Evolutionary conservation across 169 alveolate species (phyloP).

Genomic region (Perkinsus olseni): DNA sequence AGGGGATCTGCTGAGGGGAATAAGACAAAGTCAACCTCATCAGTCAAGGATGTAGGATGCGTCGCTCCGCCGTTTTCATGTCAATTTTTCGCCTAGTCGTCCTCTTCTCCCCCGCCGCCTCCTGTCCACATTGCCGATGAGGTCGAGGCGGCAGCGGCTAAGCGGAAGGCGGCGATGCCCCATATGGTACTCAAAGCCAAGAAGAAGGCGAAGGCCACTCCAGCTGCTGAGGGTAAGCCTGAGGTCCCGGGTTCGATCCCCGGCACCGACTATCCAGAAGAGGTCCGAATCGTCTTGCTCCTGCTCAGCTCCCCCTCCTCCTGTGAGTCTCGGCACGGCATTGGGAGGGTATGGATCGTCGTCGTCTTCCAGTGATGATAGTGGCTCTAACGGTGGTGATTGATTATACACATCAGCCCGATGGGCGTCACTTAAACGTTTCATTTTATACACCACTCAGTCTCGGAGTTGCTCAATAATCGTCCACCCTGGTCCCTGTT

Average conservation of each 20-base stretch:
- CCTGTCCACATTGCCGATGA: neutral
- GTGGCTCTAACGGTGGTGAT: neutral
- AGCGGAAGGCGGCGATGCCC: neutral
- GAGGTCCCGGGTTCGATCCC: neutral
- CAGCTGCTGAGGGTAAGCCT: neutral
- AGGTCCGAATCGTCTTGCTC: too few species aligned
- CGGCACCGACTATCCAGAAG: neutral
- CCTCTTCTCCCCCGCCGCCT: neutral
- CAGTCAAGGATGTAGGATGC: neutral
- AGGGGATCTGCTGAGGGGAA: neutral
- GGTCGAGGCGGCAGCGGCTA: neutral
- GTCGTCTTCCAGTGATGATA: neutral
- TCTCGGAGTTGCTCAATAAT: too few species aligned
- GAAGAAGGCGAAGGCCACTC: neutral
- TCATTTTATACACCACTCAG: neutral
- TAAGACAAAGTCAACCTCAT: neutral
- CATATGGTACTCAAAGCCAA: neutral
- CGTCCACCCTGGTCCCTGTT: too few species aligned
- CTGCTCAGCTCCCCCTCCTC: neutral
- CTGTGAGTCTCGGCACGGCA: neutral
- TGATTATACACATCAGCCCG: neutral
- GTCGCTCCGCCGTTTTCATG: neutral
- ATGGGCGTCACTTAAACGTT: neutral
- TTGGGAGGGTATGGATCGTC: neutral
- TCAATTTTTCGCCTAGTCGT: neutral